These are phyloP conservation scores for Phytophthora vignae DNA, from an alignment of 352 stramenopile species.

Conservation along the genomic window DNA sequence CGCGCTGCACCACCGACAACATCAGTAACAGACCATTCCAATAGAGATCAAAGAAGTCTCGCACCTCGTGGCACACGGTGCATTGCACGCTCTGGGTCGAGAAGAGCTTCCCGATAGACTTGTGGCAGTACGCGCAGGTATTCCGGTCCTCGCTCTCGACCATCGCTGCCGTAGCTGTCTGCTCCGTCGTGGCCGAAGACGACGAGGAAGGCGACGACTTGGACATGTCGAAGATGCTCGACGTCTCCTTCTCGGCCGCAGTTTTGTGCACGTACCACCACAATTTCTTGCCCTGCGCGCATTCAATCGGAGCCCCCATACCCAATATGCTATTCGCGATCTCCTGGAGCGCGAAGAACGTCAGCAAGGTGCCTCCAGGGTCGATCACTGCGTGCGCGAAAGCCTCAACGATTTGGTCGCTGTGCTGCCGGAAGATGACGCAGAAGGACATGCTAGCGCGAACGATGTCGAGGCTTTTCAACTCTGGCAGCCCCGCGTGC, in stretches of 20 bases:
- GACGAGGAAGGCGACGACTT: conserved; percentile 33
- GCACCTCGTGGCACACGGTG: conserved; percentile 33
- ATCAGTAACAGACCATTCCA: not conserved
- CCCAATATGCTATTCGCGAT: conserved; percentile 34
- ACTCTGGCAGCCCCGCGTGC: conserved; percentile 49
- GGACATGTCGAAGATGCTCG: conserved; percentile 20
- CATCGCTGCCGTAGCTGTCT: not conserved
- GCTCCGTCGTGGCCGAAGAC: conserved; percentile 7
- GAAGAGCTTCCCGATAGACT: conserved; percentile 30
- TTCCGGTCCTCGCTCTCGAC: conserved; percentile 9
- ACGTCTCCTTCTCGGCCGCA: conserved; percentile 5
- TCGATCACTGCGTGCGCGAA: conserved; percentile 54
- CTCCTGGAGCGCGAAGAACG: conserved; percentile 50
- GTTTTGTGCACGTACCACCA: conserved; percentile 53
- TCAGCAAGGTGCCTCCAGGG: conserved; percentile 41
- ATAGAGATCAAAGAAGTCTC: not conserved
- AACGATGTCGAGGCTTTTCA: conserved; percentile 45
- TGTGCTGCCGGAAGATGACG: conserved; percentile 51
- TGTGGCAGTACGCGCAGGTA: conserved; percentile 20
- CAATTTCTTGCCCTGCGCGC: conserved; percentile 64
- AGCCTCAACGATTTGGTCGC: conserved; percentile 45
- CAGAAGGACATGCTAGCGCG: conserved; percentile 54
- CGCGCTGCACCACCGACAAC: conserved; percentile 10
- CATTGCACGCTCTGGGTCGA: conserved; percentile 26
- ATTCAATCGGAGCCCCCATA: conserved; percentile 42